Conservation (phyloP, 108 stramenopile genomes). For the Aurantiochytrium sp. region DNA sequence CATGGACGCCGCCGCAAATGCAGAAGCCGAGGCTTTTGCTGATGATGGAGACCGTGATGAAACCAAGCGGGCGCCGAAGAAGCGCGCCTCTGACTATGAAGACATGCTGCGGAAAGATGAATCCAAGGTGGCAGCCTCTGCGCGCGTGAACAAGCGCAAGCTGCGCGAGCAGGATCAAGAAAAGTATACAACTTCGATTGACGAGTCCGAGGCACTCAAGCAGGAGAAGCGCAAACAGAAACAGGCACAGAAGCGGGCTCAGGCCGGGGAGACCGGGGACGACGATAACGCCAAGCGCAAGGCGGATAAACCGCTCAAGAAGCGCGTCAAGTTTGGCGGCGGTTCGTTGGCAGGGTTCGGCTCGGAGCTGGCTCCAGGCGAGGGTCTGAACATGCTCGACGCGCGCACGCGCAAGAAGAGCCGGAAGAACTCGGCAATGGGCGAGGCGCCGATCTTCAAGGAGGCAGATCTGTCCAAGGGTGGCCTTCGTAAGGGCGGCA, state of each 20-base stretch:
- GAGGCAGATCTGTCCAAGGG: background rate
- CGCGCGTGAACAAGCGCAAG: background rate
- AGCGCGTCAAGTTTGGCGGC: background rate
- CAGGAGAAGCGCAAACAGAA: background rate
- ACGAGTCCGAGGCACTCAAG: background rate
- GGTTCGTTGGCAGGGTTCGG: background rate
- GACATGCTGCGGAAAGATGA: background rate
- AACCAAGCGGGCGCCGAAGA: background rate
- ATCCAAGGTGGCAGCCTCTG: background rate
- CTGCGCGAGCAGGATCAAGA: background rate
- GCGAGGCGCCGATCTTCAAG: background rate
- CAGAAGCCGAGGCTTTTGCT: background rate
- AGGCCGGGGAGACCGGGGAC: background rate
- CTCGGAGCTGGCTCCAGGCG: background rate
- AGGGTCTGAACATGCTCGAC: background rate
- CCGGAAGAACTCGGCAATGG: background rate
- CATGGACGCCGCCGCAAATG: slow-evolving; percentile 19
- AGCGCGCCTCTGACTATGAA: background rate
- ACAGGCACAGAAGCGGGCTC: background rate
- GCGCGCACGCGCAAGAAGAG: background rate
- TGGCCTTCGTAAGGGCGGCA: slow-evolving; percentile 34
- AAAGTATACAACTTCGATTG: background rate
- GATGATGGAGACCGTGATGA: background rate
- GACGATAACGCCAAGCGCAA: background rate
- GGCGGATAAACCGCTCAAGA: background rate